A percentile compares a stretch with the other conserved stretches of the same genome.
Evolutionary conservation across 768 basidiomycete species (phyloP).

Genomic region (Lentinula boryana): DNA sequence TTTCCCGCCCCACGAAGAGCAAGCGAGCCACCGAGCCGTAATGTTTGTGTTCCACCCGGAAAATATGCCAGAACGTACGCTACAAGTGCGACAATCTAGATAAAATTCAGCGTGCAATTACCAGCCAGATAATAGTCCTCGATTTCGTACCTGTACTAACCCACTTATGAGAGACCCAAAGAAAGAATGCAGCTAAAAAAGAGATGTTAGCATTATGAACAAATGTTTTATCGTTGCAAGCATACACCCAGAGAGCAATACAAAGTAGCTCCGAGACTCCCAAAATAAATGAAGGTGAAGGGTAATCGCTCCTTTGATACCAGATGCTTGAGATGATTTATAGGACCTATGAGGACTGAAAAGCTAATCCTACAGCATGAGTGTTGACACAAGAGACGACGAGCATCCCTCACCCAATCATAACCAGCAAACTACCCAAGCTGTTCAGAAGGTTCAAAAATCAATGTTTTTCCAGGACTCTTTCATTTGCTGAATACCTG

Average conservation of each 20-base stretch:
- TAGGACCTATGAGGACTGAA: conserved; percentile 81
- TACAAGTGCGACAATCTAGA: conserved; percentile 73
- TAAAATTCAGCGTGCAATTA: not conserved
- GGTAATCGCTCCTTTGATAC: conserved; percentile 78
- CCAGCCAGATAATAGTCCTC: not conserved
- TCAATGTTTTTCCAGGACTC: not conserved
- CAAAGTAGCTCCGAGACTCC: conserved; percentile 78
- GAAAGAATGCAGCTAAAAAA: conserved; percentile 67
- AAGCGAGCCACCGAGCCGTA: conserved; percentile 74
- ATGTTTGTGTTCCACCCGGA: conserved; percentile 80
- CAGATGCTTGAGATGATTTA: conserved; percentile 89
- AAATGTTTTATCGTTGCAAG: conserved; percentile 2
- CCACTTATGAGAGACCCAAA: conserved; percentile 82
- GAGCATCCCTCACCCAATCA: conserved; percentile 70
- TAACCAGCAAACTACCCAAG: conserved; percentile 87
- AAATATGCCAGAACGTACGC: conserved; percentile 94
- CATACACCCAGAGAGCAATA: conserved; percentile 89
- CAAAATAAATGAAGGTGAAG: conserved; percentile 79
- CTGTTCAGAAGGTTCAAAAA: conserved; percentile 29
- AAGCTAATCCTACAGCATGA: conserved; percentile 39
- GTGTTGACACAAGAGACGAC: not conserved
- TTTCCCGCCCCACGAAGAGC: conserved; percentile 81
- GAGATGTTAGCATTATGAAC: not conserved
- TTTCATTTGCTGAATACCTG: conserved; percentile 37
- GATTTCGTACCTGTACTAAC: conserved; percentile 58